phyloP scores from a whole-genome alignment of 2,329 filamentous ascomycete species.

The Sporothrix brasiliensis region DNA sequence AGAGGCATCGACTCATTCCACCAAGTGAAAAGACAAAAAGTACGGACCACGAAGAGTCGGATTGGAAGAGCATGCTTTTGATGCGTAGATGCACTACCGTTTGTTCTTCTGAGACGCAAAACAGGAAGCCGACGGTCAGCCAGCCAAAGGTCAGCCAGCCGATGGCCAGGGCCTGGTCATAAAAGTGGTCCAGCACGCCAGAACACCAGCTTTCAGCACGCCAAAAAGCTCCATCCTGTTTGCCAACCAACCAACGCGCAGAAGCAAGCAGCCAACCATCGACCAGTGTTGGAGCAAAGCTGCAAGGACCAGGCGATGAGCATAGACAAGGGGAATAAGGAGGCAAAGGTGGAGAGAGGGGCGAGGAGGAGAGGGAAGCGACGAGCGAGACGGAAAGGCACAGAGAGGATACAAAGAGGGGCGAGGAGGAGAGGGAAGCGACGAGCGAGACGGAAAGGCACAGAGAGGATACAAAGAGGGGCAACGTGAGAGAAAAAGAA shows the following conservation, averaged over 20 bases:
- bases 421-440: neutral
- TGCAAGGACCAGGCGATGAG: slow-evolving; percentile 8
- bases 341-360: slow-evolving; percentile 19
- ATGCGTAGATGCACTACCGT: neutral
- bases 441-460: too few relatives aligned
- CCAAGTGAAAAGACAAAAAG: neutral
- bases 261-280: slow-evolving; percentile 10
- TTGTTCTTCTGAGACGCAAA: slow-evolving; percentile 9
- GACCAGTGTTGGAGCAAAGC: neutral
- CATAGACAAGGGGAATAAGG: neutral
- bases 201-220: slow-evolving; percentile 11
- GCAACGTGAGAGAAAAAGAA: neutral
- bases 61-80: neutral
- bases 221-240: slow-evolving; percentile 3
- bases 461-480: neutral
- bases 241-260: slow-evolving; percentile 31
- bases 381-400: too few relatives aligned
- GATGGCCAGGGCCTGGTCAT: slow-evolving; percentile 10
- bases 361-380: neutral
- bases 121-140: neutral
- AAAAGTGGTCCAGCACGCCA: slow-evolving; percentile 15
- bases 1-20: neutral
- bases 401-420: neutral
- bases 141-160: neutral
- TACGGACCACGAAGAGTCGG: neutral